Evolutionary conservation across 2,329 filamentous ascomycete species (phyloP).

Genomic region (Colletotrichum falcatum): DNA sequence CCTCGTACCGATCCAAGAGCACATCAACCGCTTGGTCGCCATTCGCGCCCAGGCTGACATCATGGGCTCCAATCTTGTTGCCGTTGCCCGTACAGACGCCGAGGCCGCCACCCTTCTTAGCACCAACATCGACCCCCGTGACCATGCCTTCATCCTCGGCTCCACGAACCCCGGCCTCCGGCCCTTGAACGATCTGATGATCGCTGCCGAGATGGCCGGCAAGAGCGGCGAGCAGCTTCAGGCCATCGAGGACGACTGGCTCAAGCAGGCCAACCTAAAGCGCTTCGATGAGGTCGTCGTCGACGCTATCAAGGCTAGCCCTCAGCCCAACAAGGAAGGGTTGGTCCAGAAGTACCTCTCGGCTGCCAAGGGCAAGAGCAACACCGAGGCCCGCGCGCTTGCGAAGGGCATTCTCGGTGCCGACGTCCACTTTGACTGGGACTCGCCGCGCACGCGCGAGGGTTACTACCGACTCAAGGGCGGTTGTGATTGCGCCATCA

Average conservation of each 20-base stretch:
- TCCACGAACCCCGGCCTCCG: constrained; percentile 86
- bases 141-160: constrained; percentile 94
- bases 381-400: constrained; percentile 82
- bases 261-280: constrained; percentile 80
- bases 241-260: constrained; percentile 92
- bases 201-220: constrained; percentile 83
- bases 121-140: constrained; percentile 93
- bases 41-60: constrained; percentile 98
- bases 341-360: constrained; percentile 75
- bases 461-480: constrained; percentile 95
- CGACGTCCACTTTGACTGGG: constrained; percentile 95
- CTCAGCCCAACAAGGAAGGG: constrained; percentile 75
- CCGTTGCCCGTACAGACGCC: constrained; percentile 94
- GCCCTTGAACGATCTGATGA: constrained; percentile 91
- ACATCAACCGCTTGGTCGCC: constrained; percentile 96
- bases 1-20: constrained; percentile 94
- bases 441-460: constrained; percentile 90
- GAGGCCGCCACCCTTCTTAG: constrained; percentile 98
- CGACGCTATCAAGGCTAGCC: constrained; percentile 80
- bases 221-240: constrained; percentile 86
- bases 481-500: constrained; percentile 90
- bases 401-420: constrained; percentile 81
- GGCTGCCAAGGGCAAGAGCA: constrained; percentile 84
- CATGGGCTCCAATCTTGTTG: constrained; percentile 92
- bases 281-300: constrained; percentile 92